Base-by-base conservation (phyloP, 805 yeast genomes). In the Jamesozyma gamospora region DNA sequence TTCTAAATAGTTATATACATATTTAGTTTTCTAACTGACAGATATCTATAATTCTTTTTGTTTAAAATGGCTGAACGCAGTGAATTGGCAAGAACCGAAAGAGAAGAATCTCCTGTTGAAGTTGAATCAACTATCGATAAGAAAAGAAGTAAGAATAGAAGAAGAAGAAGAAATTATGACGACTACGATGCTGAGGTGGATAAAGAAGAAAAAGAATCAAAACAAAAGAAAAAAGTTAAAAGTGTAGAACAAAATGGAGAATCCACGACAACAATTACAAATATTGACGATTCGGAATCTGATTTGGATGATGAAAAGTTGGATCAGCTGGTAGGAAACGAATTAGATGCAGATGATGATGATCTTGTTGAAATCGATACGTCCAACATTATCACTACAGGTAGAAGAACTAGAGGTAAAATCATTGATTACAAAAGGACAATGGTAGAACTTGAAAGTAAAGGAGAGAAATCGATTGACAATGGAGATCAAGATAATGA, bases 401-500 rank as follows among this genome's bases (percentile, higher is more conserved):
- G 94, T 12, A 72, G 94, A 63, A 82, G 96, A 68, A 87, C 96
- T 7, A 75, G 96, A 50, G 94, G 96, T 13, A 82, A 79, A 55
- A 82, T 80, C 15, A 81, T 88, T 50, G 96, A 87, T 63, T 87
- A 82, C 60, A 69, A 76, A 41, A 80, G 83, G 63, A 86, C 94
- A 13, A 83, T 86, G 16, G 82, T 75, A 49, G 74, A 82, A 55
- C 62, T 84, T 51, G 77, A 73, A 42, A 66, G 65, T 31, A 64
- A 53, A 12, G 75, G 61, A 13, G 74, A 63, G 3, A 72, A 66
- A 21, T 66, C 60, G 14, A 67, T 60, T 6, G 67, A 60, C 7
- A 70, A 63, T 27, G 74, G 69, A 2, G 79, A 70, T 21, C 74
- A 69, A 2, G 79, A 69, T 21, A 52, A 41, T 10, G 58, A 49